A percentile compares a stretch with the other conserved stretches of the same genome.
Conservation (phyloP, 768 basidiomycete genomes). For the Rhodotorula babjevae region DNA sequence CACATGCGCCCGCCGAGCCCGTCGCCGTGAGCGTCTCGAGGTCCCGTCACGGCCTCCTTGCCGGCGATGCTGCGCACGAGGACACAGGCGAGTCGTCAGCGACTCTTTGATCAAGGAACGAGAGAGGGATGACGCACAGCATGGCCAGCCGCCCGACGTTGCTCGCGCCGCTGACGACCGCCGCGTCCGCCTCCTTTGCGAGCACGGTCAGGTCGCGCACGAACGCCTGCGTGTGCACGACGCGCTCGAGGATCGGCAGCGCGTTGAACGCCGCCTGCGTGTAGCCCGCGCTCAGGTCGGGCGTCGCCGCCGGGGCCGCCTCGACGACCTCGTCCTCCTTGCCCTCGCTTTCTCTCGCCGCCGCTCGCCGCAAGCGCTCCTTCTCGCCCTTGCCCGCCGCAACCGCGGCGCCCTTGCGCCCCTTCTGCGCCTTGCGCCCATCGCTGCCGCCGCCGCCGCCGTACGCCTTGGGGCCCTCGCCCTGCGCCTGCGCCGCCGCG, state of each 20-base stretch:
- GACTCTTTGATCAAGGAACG: neutral
- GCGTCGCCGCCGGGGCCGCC: neutral
- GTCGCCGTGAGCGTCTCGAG: neutral
- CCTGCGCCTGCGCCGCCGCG: constrained; percentile 35
- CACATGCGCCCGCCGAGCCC: constrained; percentile 21
- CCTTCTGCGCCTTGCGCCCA: neutral
- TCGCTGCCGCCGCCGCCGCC: neutral
- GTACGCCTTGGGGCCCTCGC: constrained; percentile 22
- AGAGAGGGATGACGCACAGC: constrained; percentile 14
- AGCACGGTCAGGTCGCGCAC: constrained; percentile 24
- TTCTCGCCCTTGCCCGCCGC: neutral
- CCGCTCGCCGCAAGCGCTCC: neutral
- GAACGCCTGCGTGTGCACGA: constrained; percentile 27
- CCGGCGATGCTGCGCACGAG: constrained; percentile 14
- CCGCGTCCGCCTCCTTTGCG: constrained; percentile 23
- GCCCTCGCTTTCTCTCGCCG: too few species aligned
- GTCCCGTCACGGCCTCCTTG: constrained; percentile 14
- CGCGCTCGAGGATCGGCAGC: constrained; percentile 8
- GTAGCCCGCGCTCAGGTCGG: constrained; percentile 12
- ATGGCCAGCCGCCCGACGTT: constrained; percentile 33
- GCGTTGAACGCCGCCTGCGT: constrained; percentile 26
- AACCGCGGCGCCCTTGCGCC: too few species aligned
- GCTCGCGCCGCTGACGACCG: constrained; percentile 27
- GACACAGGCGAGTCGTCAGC: neutral
- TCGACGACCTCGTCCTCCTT: neutral